These are phyloP conservation scores for Ogataea trehalophila DNA, from an alignment of 805 yeast genomes.

Conservation along the genomic window DNA sequence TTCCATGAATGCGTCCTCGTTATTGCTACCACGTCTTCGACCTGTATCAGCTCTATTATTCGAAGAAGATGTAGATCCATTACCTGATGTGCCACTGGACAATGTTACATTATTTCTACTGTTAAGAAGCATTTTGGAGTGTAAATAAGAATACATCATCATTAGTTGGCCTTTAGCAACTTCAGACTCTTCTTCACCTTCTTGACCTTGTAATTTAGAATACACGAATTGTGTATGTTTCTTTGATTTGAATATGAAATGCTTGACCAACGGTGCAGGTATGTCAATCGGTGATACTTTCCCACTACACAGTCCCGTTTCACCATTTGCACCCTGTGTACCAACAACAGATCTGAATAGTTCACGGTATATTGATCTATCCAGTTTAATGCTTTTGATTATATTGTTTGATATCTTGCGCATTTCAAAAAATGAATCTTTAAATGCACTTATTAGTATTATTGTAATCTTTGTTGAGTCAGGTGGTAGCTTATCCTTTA, in stretches of 20 bases:
- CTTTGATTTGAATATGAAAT: conserved; percentile 76
- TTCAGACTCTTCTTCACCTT: conserved; percentile 13
- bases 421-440: conserved; percentile 74
- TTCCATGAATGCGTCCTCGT: conserved; percentile 8
- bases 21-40: not conserved
- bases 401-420: conserved; percentile 55
- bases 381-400: conserved; percentile 36
- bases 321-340: conserved; percentile 26
- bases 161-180: conserved; percentile 22
- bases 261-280: conserved; percentile 58
- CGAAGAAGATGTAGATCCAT: not conserved
- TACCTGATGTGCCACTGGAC: not conserved
- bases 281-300: conserved; percentile 46
- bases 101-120: conserved; percentile 1
- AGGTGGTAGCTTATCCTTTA: conserved; percentile 10
- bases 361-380: conserved; percentile 29
- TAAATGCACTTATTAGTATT: conserved; percentile 59
- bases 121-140: conserved; percentile 16
- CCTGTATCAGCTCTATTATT: not conserved
- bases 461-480: conserved; percentile 34
- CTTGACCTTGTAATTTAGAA: conserved; percentile 20
- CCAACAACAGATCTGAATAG: conserved; percentile 26
- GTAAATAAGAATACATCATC: conserved; percentile 25
- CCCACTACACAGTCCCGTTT: conserved; percentile 27
- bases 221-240: conserved; percentile 56